Evolutionary conservation across 495 filamentous ascomycete genomes (phyloP), one percentile per base, ranked within the genome.

Genomic region (Thozetella sp.): DNA sequence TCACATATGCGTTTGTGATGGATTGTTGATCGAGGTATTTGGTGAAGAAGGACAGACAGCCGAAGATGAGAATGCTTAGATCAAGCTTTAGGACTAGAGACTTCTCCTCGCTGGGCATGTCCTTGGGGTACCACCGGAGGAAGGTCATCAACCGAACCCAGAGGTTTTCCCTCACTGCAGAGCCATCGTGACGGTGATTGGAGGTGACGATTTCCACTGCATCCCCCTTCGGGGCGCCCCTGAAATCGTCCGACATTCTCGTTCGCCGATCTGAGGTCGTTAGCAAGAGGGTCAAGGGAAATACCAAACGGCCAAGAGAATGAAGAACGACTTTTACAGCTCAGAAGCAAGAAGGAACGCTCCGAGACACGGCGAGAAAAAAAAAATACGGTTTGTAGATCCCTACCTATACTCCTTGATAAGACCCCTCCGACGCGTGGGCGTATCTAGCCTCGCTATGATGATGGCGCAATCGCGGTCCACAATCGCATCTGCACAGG

Each of bases 21-120:
- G 68, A 65, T 55, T 72, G 68, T 54, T 70, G 70, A 56, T 72
- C 69, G 1, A 73, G 64, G 53, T 73, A 72, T 40, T 73, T 75
- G 25, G 71, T 72, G 58, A 73, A 75, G 62, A 73, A 75, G 17
- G 68, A 67, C 46, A 72, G 56, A 23, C 67, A 72, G 26, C 69
- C 66, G 59, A 73, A 75, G 12, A 68, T 67, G 46, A 75, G 58
- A 25, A 75, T 70, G 55, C 63, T 69, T 12, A 68, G 56, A 60
- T 75, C 72, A 20, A 75, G 62, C 55, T 73, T 75, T 26, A 66
- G 30, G 22, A 72, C 56, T 19, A 73, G 63, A 50, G 53, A 54
- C 34, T 68, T 70, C 62, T 72, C 70, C 25, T 68, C 58, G 25
- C 56, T 26, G 3, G 53, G 52, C 68, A 71, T 72, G 19, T 60